Conservation (phyloP, 176 grass and related monocot species). For the Aechmea fasciata region DNA sequence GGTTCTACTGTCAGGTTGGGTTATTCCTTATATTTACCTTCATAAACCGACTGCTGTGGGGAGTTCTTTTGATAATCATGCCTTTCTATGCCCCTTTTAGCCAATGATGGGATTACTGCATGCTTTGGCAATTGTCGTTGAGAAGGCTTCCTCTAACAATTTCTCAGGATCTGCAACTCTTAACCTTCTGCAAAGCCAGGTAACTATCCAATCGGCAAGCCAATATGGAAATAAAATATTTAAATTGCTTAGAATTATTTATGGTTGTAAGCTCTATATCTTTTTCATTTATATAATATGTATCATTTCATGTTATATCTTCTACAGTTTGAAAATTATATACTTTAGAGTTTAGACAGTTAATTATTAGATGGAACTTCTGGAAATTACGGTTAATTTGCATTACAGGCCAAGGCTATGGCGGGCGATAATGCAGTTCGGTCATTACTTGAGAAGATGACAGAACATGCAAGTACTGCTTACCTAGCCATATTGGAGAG, state of each 20-base stretch:
- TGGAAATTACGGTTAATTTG: no score
- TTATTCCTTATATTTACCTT: constrained; percentile 15
- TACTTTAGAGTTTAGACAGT: background rate
- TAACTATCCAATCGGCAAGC: constrained; percentile 16
- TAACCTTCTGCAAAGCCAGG: constrained; percentile 91
- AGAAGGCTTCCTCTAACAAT: constrained; percentile 67
- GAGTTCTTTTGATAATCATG: constrained; percentile 12
- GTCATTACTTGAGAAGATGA: constrained; percentile 90
- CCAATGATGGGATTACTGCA: constrained; percentile 93
- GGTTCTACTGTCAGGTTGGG: constrained; percentile 91
- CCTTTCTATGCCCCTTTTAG: constrained; percentile 37
- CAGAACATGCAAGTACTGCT: constrained; percentile 69
- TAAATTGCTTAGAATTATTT: background rate
- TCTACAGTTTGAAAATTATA: background rate
- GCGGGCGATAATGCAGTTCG: constrained; percentile 81
- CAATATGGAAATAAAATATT: background rate
- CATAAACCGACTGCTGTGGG: constrained; percentile 7
- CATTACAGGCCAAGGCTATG: constrained; percentile 75
- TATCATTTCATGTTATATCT: background rate
- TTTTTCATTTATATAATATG: background rate
- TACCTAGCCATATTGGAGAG: constrained; percentile 94
- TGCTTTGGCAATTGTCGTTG: constrained; percentile 69
- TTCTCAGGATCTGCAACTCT: constrained; percentile 70
- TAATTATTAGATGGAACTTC: background rate
- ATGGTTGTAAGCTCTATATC: background rate